Conservation (phyloP, 257 asterid species). For the Nicotiana noctiflora region DNA sequence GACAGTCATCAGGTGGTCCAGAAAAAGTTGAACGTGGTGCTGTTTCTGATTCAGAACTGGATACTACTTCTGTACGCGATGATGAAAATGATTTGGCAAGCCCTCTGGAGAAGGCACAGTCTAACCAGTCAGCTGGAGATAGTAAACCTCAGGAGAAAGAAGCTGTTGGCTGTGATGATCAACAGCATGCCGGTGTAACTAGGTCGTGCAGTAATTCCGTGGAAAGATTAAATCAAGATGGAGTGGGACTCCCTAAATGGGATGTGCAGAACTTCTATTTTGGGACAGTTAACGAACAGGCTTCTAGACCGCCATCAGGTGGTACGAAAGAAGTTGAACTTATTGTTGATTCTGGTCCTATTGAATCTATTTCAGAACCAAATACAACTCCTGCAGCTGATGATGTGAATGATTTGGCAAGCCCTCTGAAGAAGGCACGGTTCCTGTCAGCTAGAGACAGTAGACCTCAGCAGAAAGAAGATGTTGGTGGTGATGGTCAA, state of each 20-base stretch:
- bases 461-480: constrained; percentile 17
- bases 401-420: constrained; percentile 27
- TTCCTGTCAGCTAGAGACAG: constrained; percentile 20
- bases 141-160: constrained; percentile 15
- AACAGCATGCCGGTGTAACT: constrained; percentile 11
- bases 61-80: constrained; percentile 13
- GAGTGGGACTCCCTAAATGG: constrained; percentile 17
- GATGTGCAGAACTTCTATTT: constrained; percentile 8
- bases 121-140: constrained; percentile 18
- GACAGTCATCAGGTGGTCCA: constrained; percentile 12
- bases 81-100: constrained; percentile 27
- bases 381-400: constrained; percentile 23
- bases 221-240: constrained; percentile 14
- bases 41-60: constrained; percentile 31
- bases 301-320: not conserved
- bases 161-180: constrained; percentile 10
- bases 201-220: constrained; percentile 6
- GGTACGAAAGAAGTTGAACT: constrained; percentile 26
- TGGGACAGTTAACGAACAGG: constrained; percentile 13
- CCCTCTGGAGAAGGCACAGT: constrained; percentile 26
- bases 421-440: constrained; percentile 25
- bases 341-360: constrained; percentile 14
- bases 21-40: constrained; percentile 23
- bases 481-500: constrained; percentile 14
- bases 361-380: not conserved